Base-by-base conservation (phyloP, 495 filamentous ascomycete species). In the Podospora tetraspora region DNA sequence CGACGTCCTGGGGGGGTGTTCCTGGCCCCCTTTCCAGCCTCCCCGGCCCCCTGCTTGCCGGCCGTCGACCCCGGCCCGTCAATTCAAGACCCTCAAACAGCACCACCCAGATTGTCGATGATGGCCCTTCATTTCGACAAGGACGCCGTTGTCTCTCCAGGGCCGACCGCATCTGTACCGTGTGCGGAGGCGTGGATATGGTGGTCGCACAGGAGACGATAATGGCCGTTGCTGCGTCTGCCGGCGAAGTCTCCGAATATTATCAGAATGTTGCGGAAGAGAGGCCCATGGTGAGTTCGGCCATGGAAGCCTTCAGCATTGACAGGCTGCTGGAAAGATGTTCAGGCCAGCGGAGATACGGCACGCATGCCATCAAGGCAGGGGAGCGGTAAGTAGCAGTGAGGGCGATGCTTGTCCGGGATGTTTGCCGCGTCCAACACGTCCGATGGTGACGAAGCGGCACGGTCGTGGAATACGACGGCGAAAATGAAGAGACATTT, bases 81-180 rank as follows among this genome's bases (percentile, higher is more conserved):
- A 29, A 23, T 65, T 65, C 43, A 56, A 56, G 62, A 52, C 19
- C 29, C 29, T 19, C 63, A 19, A n/a, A 23, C 24, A 59, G n/a
- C 23, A 59, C 43, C 52, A 19, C 52, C 52, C 21, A 32, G 63
- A 43, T 23, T 37, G 37, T 66, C 23, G 37, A 4, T 43, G 25
- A 61, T 32, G 65, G 60, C 65, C 65, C 34, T 66, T 66, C 65
- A 66, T 66, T 66, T 66, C 65, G 65, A 66, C 65, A 60, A 66
- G 58, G 16, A n/a, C 16, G 6, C 43, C 43, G 43, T 52, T 52
- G 43, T 52, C 16, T 52, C 43, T 52, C 43, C 43, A n/a, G 43
- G 43, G 43, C 19, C 16, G 16, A 43, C 13, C 19, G 37, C 16
- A 19, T 19, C 16, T 43, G 37, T 13, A 7, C 13, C 37, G 16